Base-by-base conservation (phyloP, 1,284 basidiomycete species). In the Leccinum pachyderme region DNA sequence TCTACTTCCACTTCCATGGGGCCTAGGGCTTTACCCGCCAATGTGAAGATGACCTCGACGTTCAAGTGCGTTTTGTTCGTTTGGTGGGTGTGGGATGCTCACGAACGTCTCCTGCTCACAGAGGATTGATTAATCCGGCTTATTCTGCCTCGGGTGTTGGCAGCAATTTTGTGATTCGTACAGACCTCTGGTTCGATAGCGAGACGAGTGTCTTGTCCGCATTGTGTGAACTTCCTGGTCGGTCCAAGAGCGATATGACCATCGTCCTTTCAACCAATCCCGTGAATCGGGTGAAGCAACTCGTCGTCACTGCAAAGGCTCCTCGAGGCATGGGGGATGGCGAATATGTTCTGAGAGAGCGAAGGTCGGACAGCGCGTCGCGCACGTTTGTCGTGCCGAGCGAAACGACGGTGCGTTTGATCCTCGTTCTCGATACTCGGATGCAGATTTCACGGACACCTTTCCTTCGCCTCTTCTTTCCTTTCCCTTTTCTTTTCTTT, bases 161-260 rank as follows among this genome's bases (percentile, higher is more conserved):
- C 43, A 61, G 22, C 43, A 61, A 41, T 12, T 9, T 66, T 52
- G 49, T 59, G 50, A 78, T 83, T 57, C 77, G 82, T 60, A 72
- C 80, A 35, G 84, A 86, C 69, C 65, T 80, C n/a, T 74, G 80
- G 63, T 82, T 77, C 66, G 74, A 82, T 66, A 62, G 65, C 33
- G 68, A 73, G 24, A 76, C 73, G 44, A 74, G 74, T 61, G 60
- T 75, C 48, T 66, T 87, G 61, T 77, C 76, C 54, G 82, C 80
- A 47, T 75, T 81, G 69, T 77, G 86, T 67, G 84, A 87, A 69
- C 71, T 86, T 27, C 86, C 86, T 8, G 86, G 86, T 28, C 72
- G 86, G 61, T 78, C 76, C 66, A 78, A 75, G 57, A 61, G 68
- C 51, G 81, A 85, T 62, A 60, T 88, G 39, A 75, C 67, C 55